phyloP scores from a whole-genome alignment of 257 asterid species.

The Rhazya stricta region DNA sequence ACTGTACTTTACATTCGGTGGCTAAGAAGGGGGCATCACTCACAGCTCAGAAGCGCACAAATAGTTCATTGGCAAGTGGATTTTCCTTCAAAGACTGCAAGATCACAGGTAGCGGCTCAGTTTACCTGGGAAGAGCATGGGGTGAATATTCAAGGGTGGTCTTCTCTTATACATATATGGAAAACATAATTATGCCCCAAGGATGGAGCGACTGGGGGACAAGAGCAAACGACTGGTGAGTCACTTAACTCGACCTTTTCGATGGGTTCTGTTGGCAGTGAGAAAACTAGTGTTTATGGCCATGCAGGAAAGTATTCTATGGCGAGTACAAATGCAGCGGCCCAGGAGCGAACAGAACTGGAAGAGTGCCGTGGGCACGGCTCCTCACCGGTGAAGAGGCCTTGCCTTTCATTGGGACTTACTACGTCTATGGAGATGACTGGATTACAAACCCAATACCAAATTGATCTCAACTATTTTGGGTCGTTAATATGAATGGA shows the following conservation, averaged over 20 bases:
- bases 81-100: slow-evolving; percentile 26
- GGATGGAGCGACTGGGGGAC: slow-evolving; percentile 24
- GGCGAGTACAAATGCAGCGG: slow-evolving; percentile 59
- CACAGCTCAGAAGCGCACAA: slow-evolving; percentile 54
- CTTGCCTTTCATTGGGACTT: slow-evolving; percentile 38
- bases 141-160: slow-evolving; percentile 19
- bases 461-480: no score
- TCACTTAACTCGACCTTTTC: no score
- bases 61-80: slow-evolving; percentile 33
- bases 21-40: slow-evolving; percentile 50
- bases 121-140: slow-evolving; percentile 31
- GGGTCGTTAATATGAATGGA: no score
- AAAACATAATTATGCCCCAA: slow-evolving; percentile 12
- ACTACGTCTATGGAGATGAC: slow-evolving; percentile 40
- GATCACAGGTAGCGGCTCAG: slow-evolving; percentile 19
- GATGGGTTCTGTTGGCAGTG: no score
- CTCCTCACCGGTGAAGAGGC: slow-evolving; percentile 37
- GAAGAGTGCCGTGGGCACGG: slow-evolving; percentile 35
- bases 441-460: slow-evolving; percentile 40
- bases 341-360: slow-evolving; percentile 29
- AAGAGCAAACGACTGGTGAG: slow-evolving; percentile 20
- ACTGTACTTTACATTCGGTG: slow-evolving; percentile 50
- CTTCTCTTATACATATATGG: slow-evolving; percentile 20
- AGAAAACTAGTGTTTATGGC: no score
- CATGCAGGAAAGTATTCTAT: slow-evolving; percentile 51